Conservation (phyloP, 2,329 filamentous ascomycete genomes). For the Blumeria graminis region DNA sequence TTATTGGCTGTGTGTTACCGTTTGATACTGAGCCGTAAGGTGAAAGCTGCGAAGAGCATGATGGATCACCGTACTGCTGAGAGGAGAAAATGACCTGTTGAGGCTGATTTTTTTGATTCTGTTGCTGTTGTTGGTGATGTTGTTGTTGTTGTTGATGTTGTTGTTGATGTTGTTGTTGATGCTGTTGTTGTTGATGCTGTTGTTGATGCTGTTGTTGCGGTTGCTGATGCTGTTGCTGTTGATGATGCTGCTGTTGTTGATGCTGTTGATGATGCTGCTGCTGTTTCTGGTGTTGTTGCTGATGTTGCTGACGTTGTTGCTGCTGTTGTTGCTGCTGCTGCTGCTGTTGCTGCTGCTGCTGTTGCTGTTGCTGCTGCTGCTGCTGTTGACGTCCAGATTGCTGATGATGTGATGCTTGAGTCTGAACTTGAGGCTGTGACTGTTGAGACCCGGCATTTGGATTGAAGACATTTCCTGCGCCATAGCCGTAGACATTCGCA, state of each 20-base stretch:
- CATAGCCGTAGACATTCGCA: slow-evolving; percentile 9
- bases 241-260: slow-evolving; percentile 20
- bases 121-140: slow-evolving; percentile 17
- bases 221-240: slow-evolving; percentile 20
- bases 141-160: slow-evolving; percentile 25
- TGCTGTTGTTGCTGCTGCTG: slow-evolving; percentile 26
- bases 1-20: slow-evolving; percentile 24
- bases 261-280: slow-evolving; percentile 19
- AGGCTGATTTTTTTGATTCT: slow-evolving; percentile 6
- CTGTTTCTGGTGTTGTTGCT: slow-evolving; percentile 17
- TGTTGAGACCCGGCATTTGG: slow-evolving; percentile 6
- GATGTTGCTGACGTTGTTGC: slow-evolving; percentile 5
- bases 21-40: slow-evolving; percentile 11
- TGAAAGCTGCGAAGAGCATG: slow-evolving; percentile 9
- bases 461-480: slow-evolving; percentile 7
- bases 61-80: slow-evolving; percentile 10
- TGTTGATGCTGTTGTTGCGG: slow-evolving; percentile 19
- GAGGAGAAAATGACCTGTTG: slow-evolving; percentile 33
- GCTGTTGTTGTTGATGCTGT: slow-evolving; percentile 17
- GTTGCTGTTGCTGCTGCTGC: slow-evolving; percentile 7
- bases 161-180: slow-evolving; percentile 13
- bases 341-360: slow-evolving; percentile 9
- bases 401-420: slow-evolving; percentile 8
- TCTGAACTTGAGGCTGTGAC: slow-evolving; percentile 7
- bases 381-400: slow-evolving; percentile 27